Base-by-base conservation (phyloP, 2,329 filamentous ascomycete genomes). In the Teratosphaeria destructans region DNA sequence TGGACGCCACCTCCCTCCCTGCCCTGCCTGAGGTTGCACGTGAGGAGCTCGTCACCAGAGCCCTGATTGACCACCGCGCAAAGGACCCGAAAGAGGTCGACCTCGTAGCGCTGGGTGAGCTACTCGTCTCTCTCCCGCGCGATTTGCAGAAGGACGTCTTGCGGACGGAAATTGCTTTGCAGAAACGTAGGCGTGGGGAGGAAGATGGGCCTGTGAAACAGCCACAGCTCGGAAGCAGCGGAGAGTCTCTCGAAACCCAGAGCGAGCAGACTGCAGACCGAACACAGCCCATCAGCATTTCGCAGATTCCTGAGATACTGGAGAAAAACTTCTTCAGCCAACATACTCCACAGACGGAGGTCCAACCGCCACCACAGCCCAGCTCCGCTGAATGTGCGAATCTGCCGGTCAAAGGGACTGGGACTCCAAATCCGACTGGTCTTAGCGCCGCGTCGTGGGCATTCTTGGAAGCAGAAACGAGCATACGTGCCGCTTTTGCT, bases 381-480 rank as follows among this genome's bases (percentile, higher is more conserved):
- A 19, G 8, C 43, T 23, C 43, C 43, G 19, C 43, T 23, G 43
- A 10, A 19, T 1, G n/a, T 19, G 19, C 16, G 16, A 23, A 2
- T 23, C 16, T 5, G 5, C 8, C 16, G n/a, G 8, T 23, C 2
- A 49, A 3, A 6, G 43, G 5, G 16, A 49, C 2, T 6, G 8
- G 16, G 3, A n/a, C 16, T 8, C 5, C 6, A 19, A n/a, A 10
- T 1, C n/a, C n/a, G 43, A 23, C 16, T 19, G 19, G 43, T 49
- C 43, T 49, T n/a, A 23, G 19, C 19, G 16, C 34, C 16, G 5
- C 12, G 19, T 19, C 55, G n/a, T 67, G 65, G 64, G 27, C 60
- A 3, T 54, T 68, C 11, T 57, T 71, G 8, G 68, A 71, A 59
- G 67, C 65, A 12, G 69, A 71, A 57, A 63, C 65, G 26, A 65